Base-by-base conservation (phyloP, 257 asterid genomes). In the Cinchona pubescens region DNA sequence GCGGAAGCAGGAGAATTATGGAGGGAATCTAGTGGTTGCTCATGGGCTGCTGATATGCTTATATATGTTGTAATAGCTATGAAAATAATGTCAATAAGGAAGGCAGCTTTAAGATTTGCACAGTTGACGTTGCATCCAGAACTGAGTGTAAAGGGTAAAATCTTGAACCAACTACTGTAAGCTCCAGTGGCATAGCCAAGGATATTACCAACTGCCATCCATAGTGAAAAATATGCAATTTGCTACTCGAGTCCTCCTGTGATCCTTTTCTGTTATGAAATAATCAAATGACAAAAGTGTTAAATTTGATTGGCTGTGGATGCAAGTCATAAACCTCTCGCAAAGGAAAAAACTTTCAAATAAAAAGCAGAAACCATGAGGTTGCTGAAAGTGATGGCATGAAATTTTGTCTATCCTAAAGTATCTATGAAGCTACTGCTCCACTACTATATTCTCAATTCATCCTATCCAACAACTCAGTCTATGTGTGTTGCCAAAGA, bases 111-210 rank as follows among this genome's bases (percentile, higher is more conserved):
- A 65, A 93, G 86, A 85, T 93, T 93, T 21, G 98, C 94, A 35
- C 98, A 93, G 88, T 82, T 88, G 79, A 85, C 46, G 59, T 79
- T 75, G 87, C 97, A 93, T n/a, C 90, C 97, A 19, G 93, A 21
- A 71, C 78, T 82, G 73, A 86, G 90, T 1, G 96, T 87, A 72
- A 91, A 93, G 4, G 96, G 96, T 51, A 93, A 83, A 71, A 89
- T 77, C 85, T 90, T 93, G 87, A 69, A 89, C 98, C 98, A 93
- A 76, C 75, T 76, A 79, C 90, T 90, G 76, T 85, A 91, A 61
- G 98, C 82, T 66, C 98, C 98, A 78, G 97, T 86, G 3, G 97
- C 98, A 66, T 77, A 93, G 40, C 98, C 98, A 61, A 93, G 92
- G 71, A 93, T 71, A 79, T 91, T 93, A 63, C 98, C 96, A 46